phyloP scores from a whole-genome alignment of 257 asterid genomes.

The Plectranthus barbatus region DNA sequence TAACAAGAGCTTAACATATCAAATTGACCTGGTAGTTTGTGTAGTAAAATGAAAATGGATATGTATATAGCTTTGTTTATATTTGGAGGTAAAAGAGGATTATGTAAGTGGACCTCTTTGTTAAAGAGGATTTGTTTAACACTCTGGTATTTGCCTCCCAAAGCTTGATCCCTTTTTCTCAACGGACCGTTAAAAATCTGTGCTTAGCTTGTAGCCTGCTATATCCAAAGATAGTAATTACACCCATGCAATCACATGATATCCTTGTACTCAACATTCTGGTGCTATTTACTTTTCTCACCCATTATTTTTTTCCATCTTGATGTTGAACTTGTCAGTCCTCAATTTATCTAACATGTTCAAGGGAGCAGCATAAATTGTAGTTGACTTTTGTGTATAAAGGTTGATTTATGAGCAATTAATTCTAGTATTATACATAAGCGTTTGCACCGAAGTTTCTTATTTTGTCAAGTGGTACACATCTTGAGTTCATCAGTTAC shows the following conservation, averaged over 20 bases:
- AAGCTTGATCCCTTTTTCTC: neutral
- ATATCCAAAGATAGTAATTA: neutral
- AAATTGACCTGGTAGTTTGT: neutral
- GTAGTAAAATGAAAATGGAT: neutral
- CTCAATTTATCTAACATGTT: neutral
- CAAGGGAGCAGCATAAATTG: neutral
- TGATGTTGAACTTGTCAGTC: neutral
- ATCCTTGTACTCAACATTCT: neutral
- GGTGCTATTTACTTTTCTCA: neutral
- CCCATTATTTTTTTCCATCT: neutral
- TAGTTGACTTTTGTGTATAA: neutral
- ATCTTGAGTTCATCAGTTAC: neutral
- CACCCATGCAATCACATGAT: neutral
- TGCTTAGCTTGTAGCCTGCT: conserved; percentile 3
- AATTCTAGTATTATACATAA: neutral
- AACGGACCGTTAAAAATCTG: neutral
- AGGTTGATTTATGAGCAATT: neutral
- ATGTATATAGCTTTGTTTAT: conserved; percentile 1
- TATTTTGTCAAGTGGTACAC: neutral
- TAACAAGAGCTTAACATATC: neutral
- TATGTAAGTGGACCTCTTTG: conserved; percentile 2
- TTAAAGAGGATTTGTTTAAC: neutral
- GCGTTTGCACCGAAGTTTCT: conserved; percentile 12
- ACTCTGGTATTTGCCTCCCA: conserved; percentile 3
- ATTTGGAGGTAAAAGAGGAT: neutral